Percentiles rank a stretch among this genome's conserved stretches.
Conservation (phyloP, 192 early-diverging fungal species). For the Coemansia sp. region DNA sequence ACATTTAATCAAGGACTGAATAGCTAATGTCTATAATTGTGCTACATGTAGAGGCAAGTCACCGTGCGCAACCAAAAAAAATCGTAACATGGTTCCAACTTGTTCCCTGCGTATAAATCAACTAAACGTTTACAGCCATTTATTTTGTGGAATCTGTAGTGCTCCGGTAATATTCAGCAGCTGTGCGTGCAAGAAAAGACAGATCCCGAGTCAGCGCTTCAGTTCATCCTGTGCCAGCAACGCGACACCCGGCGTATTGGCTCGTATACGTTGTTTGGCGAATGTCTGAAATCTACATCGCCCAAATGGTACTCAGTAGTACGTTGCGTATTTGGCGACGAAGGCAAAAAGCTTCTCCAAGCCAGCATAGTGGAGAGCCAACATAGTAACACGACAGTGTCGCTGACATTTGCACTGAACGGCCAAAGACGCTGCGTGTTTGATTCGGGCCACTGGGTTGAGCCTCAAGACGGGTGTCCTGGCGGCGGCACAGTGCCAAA, state of each 20-base stretch:
- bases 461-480: conserved; percentile 34
- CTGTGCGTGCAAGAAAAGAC: conserved; percentile 46
- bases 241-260: conserved; percentile 22
- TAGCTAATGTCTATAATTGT: too few relatives aligned
- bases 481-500: conserved; percentile 29
- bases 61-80: too few relatives aligned
- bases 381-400: conserved; percentile 9
- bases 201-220: conserved; percentile 20
- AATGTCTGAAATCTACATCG: conserved; percentile 18
- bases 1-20: background rate
- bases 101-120: too few relatives aligned
- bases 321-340: conserved; percentile 22
- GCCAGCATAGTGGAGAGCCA: conserved; percentile 8
- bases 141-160: conserved; percentile 24
- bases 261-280: conserved; percentile 20
- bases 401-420: conserved; percentile 41
- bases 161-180: conserved; percentile 46
- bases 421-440: conserved; percentile 30
- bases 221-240: conserved; percentile 40
- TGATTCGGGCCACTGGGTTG: conserved; percentile 39
- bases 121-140: background rate
- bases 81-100: too few relatives aligned
- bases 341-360: conserved; percentile 29
- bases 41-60: conserved; percentile 6
- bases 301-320: conserved; percentile 11